Evolutionary conservation across 148 eudicot species (phyloP), one percentile per base, ranked within the genome.

Genomic region (Beta vulgaris): DNA sequence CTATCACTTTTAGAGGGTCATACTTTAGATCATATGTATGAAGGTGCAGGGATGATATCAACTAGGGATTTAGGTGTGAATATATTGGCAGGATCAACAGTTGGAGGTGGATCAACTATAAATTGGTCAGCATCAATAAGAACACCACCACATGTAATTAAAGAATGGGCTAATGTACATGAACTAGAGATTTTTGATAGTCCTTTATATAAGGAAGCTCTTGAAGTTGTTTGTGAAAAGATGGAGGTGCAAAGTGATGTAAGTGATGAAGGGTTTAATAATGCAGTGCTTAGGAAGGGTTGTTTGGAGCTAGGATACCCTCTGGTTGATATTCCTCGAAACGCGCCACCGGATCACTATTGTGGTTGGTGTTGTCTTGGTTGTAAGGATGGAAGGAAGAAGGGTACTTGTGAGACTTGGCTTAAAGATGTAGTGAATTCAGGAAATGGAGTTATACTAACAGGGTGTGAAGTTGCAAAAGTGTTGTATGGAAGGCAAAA

Each of bases 351-450:
- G 0, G 86, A 92, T 79, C 97, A 92, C 54, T 85, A 86, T 67
- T 92, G 97, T 48, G 97, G 97, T 3, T 90, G 97, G 97, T 92
- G 97, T 49, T 77, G 87, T 76, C 76, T 90, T n/a, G 97, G 97
- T 16, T 92, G 97, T 71, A 90, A 84, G 67, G 90, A 90, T 21
- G 97, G 97, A 1, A 79, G 67, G 46, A 92, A 92, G 53, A 84
- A 88, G 76, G 91, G 97, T 1, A 84, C 88, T 13, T 15, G 76
- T 4, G 97, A 92, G 77, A 92, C 94, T 6, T 92, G 97, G 97
- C 85, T 92, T 3, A 80, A 82, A 55, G 94, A 92, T 51, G 6
- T 90, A 68, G 83, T 88, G 3, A 84, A 90, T 7, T 92, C 94
- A 3, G 86, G 87, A 0, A 88, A 90, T 46, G 97, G 94, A 7